A percentile compares a stretch with the other conserved stretches of the same genome.
These are phyloP conservation scores for Ogataea chonburiensis DNA, from an alignment of 805 yeast genomes.

Conservation along the genomic window DNA sequence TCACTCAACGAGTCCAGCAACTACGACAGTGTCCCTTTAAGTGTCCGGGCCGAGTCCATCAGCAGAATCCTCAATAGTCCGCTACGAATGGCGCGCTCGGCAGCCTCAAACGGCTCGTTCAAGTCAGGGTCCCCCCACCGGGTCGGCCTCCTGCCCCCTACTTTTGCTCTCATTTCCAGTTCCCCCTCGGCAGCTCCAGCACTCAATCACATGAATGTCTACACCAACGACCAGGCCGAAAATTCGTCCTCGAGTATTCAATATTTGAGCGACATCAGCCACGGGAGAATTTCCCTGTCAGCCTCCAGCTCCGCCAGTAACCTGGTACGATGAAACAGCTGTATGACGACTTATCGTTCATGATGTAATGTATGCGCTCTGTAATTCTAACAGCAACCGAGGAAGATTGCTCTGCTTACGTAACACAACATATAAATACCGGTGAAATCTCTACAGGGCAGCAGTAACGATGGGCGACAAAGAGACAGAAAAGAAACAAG, in stretches of 20 bases:
- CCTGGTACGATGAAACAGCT: slow-evolving; percentile 6
- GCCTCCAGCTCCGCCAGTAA: slow-evolving; percentile 7
- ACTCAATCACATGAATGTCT: slow-evolving; percentile 21
- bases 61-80: slow-evolving; percentile 22
- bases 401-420: slow-evolving; percentile 11
- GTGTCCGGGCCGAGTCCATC: slow-evolving; percentile 21
- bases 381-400: slow-evolving; percentile 6
- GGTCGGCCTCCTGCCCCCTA: slow-evolving; percentile 22
- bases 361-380: slow-evolving; percentile 10
- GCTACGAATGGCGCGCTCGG: slow-evolving; percentile 19
- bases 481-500: slow-evolving; percentile 18
- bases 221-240: slow-evolving; percentile 20
- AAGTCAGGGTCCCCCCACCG: slow-evolving; percentile 17
- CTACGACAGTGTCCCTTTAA: slow-evolving; percentile 12
- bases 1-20: slow-evolving; percentile 15
- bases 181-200: slow-evolving; percentile 20
- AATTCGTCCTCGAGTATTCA: slow-evolving; percentile 20
- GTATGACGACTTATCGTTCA: slow-evolving; percentile 4
- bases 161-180: slow-evolving; percentile 9
- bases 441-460: no score
- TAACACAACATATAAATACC: slow-evolving; percentile 3
- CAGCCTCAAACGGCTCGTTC: slow-evolving; percentile 23
- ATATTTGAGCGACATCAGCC: slow-evolving; percentile 23
- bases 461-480: slow-evolving; percentile 19
- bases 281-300: slow-evolving; percentile 17